Conservation (phyloP, 495 filamentous ascomycete species). For the Niebla homalea region DNA sequence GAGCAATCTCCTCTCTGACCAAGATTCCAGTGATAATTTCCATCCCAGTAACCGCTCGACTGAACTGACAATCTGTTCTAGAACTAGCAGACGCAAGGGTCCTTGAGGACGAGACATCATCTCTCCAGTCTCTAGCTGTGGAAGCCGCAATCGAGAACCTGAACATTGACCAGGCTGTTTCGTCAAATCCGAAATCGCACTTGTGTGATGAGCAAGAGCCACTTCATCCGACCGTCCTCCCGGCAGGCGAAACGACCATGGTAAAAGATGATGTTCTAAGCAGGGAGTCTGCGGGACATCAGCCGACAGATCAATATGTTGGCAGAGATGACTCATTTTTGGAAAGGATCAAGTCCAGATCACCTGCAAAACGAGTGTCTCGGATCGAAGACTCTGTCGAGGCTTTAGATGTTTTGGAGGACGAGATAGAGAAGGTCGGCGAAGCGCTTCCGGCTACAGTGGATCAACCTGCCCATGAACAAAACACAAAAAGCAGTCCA, state of each 20-base stretch:
- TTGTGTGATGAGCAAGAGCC: constrained; percentile 3
- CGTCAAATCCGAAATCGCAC: background rate
- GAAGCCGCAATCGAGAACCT: background rate
- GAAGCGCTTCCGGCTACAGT: constrained; percentile 15
- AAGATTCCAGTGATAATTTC: too few species aligned
- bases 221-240: constrained; percentile 5
- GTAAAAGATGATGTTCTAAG: background rate
- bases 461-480: background rate
- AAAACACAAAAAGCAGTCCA: background rate
- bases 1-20: background rate
- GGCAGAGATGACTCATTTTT: constrained; percentile 23
- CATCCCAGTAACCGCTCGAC: too few species aligned
- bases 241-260: constrained; percentile 13
- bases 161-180: background rate
- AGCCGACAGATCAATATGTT: too few species aligned
- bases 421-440: constrained; percentile 45
- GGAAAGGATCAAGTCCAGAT: constrained; percentile 26
- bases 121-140: constrained; percentile 2
- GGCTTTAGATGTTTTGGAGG: constrained; percentile 55
- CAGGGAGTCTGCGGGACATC: too few species aligned
- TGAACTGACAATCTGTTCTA: too few species aligned
- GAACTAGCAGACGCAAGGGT: background rate
- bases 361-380: constrained; percentile 30
- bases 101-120: background rate
- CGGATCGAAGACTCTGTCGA: constrained; percentile 59